These are phyloP conservation scores for Capillidium rhysosporum DNA, from an alignment of 371 early-diverging fungal genomes.

Conservation along the genomic window DNA sequence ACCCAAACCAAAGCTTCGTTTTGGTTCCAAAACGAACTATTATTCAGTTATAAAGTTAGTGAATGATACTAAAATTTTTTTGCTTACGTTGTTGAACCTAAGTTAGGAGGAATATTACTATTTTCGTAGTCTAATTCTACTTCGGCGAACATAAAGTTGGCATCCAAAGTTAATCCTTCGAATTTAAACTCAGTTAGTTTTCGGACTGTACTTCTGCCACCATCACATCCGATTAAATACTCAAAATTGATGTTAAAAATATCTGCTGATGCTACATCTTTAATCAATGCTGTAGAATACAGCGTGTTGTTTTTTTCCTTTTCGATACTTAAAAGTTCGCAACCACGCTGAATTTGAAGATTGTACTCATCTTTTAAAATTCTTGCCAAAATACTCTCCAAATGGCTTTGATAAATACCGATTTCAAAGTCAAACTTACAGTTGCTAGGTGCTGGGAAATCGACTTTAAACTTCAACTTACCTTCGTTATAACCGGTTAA, in stretches of 20 bases:
- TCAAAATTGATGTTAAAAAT: constrained; percentile 7
- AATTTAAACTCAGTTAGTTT: constrained; percentile 12
- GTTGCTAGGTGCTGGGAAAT: no score
- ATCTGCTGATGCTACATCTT: no score
- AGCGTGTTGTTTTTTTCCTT: no score
- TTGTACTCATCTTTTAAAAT: no score
- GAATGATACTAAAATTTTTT: background rate
- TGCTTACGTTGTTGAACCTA: background rate
- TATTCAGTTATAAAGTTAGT: background rate
- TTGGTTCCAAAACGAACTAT: background rate
- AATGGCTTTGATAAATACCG: background rate
- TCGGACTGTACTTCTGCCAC: constrained; percentile 13
- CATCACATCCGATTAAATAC: constrained; percentile 17
- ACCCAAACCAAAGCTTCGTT: background rate
- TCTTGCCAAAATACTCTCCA: background rate
- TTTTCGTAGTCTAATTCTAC: background rate
- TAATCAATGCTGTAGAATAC: no score
- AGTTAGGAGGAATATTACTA: background rate
- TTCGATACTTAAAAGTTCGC: no score
- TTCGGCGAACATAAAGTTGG: constrained; percentile 8
- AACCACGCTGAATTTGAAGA: no score
- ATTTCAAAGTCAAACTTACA: background rate
- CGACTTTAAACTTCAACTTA: no score
- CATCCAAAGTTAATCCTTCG: constrained; percentile 8
- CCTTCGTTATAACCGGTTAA: no score